Evolutionary conservation across 805 yeast species (phyloP), one percentile per base, ranked within the genome.

Genomic region (Sporopachydermia quercuum): DNA sequence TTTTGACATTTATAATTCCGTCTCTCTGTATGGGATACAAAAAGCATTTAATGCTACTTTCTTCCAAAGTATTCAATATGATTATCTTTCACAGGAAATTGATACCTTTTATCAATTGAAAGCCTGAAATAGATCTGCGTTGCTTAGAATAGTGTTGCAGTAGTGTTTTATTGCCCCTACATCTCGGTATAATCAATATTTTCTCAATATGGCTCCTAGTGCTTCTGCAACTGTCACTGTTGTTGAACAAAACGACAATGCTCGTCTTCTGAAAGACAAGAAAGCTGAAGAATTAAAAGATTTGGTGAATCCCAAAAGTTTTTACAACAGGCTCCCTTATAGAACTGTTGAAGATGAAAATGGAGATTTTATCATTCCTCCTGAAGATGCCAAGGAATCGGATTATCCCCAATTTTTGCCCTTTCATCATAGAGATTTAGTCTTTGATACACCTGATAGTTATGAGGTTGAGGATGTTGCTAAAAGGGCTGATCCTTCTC

Each of bases 401-500:
- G 13, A 8, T 23, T 23, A 23, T n/a, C 30, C 30, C n/a, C 30
- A 23, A n/a, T 23, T 23, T n/a, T n/a, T 23, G 8, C 30, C 30
- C n/a, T 8, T n/a, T 8, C 30, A 23, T n/a, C 30, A 23, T 8
- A 8, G n/a, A 23, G 13, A n/a, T n/a, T 8, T 23, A 8, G n/a
- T n/a, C 13, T n/a, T 8, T n/a, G 30, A 23, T 8, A 8, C n/a
- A 8, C 30, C 30, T 35, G 19, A 15, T 2, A 39, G 39, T 3
- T 30, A 37, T 36, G 11, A 36, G 15, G 38, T 36, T 19, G 34
- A 34, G 2, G 46, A 43, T 38, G 36, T 18, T n/a, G 42, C 33
- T 36, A 6, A 18, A 34, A 17, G 23, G 13, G 47, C 47, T 6
- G 44, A 44, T 36, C 41, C 43, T 3, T 3, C 19, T 4, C 36